Conservation (phyloP, 2,329 filamentous ascomycete genomes). For the Phialophora tarda region DNA sequence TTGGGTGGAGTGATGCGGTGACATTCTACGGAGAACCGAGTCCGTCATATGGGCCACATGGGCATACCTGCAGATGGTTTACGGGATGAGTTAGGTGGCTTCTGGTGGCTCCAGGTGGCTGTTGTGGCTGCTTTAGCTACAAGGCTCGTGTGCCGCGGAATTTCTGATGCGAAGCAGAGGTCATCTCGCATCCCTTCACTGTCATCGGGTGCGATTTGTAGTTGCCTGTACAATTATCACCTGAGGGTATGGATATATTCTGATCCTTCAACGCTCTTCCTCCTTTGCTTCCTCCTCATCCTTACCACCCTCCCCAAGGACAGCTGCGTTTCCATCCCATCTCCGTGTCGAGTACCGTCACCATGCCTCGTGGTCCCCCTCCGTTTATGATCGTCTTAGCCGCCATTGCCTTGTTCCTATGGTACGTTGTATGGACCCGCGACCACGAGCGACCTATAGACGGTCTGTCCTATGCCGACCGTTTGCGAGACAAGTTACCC, state of each 20-base stretch:
- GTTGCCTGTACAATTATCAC: slow-evolving; percentile 1
- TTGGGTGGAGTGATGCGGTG: neutral
- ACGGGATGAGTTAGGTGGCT: no score
- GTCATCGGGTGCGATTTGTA: neutral
- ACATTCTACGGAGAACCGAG: no score
- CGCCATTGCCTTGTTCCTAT: slow-evolving; percentile 40
- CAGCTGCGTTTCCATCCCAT: neutral
- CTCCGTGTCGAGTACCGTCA: slow-evolving; percentile 1
- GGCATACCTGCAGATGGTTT: no score
- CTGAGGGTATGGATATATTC: neutral
- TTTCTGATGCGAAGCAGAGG: neutral
- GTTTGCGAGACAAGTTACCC: slow-evolving; percentile 29
- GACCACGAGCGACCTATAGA: slow-evolving; percentile 31
- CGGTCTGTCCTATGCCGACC: slow-evolving; percentile 27
- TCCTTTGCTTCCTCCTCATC: neutral
- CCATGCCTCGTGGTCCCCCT: slow-evolving; percentile 40
- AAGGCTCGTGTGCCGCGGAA: neutral
- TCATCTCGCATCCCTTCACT: neutral
- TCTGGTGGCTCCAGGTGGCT: neutral
- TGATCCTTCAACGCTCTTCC: neutral
- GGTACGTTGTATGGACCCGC: slow-evolving; percentile 40
- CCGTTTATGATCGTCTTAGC: slow-evolving; percentile 39
- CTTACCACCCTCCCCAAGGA: neutral
- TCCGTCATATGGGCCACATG: no score
- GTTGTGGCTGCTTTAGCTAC: neutral